A percentile compares a stretch with the other conserved stretches of the same genome.
These are phyloP conservation scores for Sugiyamaella neomexicana DNA, from an alignment of 1,139 yeast genomes.

Conservation along the genomic window DNA sequence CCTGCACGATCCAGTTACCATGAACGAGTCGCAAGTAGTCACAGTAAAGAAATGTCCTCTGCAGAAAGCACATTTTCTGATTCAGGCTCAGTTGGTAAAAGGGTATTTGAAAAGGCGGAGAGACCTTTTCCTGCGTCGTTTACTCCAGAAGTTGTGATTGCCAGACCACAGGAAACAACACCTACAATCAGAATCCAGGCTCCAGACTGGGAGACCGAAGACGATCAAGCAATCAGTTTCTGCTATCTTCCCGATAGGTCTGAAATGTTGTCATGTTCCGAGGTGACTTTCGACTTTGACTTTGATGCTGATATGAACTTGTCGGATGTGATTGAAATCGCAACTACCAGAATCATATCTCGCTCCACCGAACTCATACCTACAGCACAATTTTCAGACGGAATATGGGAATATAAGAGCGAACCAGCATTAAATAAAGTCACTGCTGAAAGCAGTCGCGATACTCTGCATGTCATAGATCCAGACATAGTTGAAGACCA, in stretches of 20 bases:
- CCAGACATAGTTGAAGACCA: not conserved
- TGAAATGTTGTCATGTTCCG: not conserved
- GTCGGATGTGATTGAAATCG: slow-evolving; percentile 7
- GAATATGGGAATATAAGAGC: not conserved
- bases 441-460: not conserved
- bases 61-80: not conserved
- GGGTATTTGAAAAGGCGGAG: slow-evolving; percentile 5
- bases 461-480: not conserved
- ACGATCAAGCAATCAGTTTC: not conserved
- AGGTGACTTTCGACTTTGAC: not conserved
- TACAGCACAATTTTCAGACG: not conserved
- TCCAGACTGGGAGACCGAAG: not conserved
- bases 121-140: not conserved
- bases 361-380: not conserved
- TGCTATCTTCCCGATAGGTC: not conserved
- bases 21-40: not conserved
- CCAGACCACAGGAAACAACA: not conserved
- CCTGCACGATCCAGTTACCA: not conserved
- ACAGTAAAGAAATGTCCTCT: not conserved
- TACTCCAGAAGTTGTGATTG: slow-evolving; percentile 3
- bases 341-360: slow-evolving; percentile 4
- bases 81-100: not conserved
- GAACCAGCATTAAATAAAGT: not conserved
- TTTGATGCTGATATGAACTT: slow-evolving; percentile 8
- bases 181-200: not conserved